Conservation (phyloP, 1,284 basidiomycete species). For the Stereum hirsutum region DNA sequence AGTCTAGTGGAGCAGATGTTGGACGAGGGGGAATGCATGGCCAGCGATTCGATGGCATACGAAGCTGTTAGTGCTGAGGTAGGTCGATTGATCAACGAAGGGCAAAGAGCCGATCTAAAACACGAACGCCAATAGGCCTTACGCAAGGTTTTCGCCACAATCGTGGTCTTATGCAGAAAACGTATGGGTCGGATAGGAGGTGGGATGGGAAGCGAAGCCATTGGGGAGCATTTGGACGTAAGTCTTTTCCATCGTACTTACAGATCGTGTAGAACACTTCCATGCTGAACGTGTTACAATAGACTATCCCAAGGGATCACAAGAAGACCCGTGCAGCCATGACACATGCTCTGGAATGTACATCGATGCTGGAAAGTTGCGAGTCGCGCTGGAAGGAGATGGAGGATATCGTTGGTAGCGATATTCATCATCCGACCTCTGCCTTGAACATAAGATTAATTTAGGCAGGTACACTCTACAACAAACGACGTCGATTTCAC, state of each 20-base stretch:
- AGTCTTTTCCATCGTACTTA: constrained; percentile 6
- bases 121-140: not conserved
- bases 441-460: no score
- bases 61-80: no score
- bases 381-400: constrained; percentile 27
- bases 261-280: not conserved
- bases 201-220: constrained; percentile 4
- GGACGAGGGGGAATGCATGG: not conserved
- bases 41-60: no score
- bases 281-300: not conserved
- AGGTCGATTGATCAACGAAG: no score
- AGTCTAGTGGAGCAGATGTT: constrained; percentile 6
- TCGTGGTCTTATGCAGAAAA: constrained; percentile 1
- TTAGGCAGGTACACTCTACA: no score
- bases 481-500: no score
- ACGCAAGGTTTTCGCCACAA: not conserved
- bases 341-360: constrained; percentile 28
- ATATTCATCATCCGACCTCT: no score
- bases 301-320: constrained; percentile 15
- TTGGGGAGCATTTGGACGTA: constrained; percentile 11
- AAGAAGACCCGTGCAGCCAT: constrained; percentile 28
- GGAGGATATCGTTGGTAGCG: no score
- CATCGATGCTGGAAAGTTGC: constrained; percentile 35
- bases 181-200: constrained; percentile 2
- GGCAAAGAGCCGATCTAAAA: not conserved